Percentiles rank a stretch among this genome's conserved stretches.
Conservation (phyloP, 495 filamentous ascomycete genomes). For the Podospora tetraspora region DNA sequence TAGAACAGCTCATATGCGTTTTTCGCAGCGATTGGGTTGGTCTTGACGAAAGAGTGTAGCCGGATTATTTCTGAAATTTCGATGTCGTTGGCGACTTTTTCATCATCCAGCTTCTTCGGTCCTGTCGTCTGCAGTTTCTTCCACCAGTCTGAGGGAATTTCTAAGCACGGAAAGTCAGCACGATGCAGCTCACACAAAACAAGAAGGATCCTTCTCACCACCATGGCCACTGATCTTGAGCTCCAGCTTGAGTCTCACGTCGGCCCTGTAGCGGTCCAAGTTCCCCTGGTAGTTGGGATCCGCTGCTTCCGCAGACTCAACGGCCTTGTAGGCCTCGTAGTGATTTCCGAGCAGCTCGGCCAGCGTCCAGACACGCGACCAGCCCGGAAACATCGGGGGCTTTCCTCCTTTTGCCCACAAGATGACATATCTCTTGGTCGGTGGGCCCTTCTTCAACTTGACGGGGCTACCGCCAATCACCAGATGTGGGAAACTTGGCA, state of each 20-base stretch:
- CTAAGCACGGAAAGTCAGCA: slow-evolving; percentile 12
- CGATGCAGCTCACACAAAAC: background rate
- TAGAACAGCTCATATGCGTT: background rate
- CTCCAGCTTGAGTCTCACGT: slow-evolving; percentile 26
- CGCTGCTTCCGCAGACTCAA: slow-evolving; percentile 2
- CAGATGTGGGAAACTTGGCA: slow-evolving; percentile 25
- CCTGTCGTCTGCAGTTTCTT: background rate
- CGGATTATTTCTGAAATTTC: background rate
- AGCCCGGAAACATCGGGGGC: slow-evolving; percentile 23
- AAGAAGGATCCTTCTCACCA: background rate
- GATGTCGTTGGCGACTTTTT: background rate
- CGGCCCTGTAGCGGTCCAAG: slow-evolving; percentile 22
- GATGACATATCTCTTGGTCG: slow-evolving; percentile 28
- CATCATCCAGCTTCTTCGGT: background rate
- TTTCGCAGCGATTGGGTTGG: background rate
- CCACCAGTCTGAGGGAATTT: slow-evolving; percentile 26
- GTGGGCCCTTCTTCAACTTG: slow-evolving; percentile 25
- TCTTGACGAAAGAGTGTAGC: background rate
- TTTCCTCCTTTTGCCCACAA: slow-evolving; percentile 23
- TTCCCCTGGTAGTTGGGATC: slow-evolving; percentile 1
- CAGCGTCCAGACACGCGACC: slow-evolving; percentile 22
- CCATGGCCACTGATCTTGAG: background rate
- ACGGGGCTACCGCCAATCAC: slow-evolving; percentile 20
- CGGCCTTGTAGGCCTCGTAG: slow-evolving; percentile 21
- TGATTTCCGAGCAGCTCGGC: slow-evolving; percentile 30